These are phyloP conservation scores for Carallia brachiata DNA, from an alignment of 345 rosid species.

Conservation along the genomic window DNA sequence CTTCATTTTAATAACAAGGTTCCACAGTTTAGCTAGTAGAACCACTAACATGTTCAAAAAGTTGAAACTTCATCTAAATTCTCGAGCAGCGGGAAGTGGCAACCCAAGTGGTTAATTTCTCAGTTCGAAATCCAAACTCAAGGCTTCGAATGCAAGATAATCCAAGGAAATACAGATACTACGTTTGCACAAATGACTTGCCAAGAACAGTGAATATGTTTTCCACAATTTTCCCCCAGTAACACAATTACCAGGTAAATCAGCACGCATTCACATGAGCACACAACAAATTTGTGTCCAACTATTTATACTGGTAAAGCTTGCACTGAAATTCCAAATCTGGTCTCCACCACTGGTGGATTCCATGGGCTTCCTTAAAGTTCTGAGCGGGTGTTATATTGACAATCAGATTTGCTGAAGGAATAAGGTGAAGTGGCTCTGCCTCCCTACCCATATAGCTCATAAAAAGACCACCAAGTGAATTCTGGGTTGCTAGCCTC, in stretches of 20 bases:
- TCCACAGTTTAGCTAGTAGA: no score
- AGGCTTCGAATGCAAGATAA: no score
- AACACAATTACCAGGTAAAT: not conserved
- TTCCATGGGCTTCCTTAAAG: constrained; percentile 79
- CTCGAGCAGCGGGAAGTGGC: no score
- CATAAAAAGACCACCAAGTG: constrained; percentile 64
- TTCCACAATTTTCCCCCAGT: not conserved
- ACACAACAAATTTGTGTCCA: not conserved
- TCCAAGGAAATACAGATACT: no score
- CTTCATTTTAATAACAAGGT: no score
- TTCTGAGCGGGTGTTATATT: constrained; percentile 42
- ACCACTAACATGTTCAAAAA: no score
- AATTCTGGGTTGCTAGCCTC: constrained; percentile 65
- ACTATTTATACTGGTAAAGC: constrained; percentile 49
- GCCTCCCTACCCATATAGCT: constrained; percentile 53
- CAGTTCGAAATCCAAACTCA: no score
- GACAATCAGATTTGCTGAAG: constrained; percentile 59
- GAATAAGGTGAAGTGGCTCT: constrained; percentile 72
- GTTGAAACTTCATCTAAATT: no score
- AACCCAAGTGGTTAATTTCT: no score
- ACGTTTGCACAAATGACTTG: no score
- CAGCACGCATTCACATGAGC: not conserved
- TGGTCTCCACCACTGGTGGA: constrained; percentile 91
- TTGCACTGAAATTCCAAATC: constrained; percentile 51
- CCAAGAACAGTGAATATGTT: no score